Base-by-base conservation (phyloP, 371 early-diverging fungal genomes). In the Actinomortierella wolfii region DNA sequence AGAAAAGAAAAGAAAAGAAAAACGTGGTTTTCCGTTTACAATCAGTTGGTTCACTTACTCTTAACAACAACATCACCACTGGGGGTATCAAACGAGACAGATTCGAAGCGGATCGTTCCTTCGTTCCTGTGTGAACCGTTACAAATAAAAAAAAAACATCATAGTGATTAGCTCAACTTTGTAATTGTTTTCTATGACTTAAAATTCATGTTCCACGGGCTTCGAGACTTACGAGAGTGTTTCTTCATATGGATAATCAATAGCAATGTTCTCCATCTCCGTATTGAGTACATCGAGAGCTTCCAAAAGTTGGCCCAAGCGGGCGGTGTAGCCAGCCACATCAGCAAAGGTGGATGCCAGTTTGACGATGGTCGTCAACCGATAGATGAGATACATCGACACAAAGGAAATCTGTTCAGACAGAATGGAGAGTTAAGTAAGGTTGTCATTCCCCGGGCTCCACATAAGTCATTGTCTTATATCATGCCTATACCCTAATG, bases 311-410 rank as follows among this genome's bases (percentile, higher is more conserved):
- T 91, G 91, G n/a, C 83, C 87, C 6, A 96, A 79, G 79, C 97
- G 95, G n/a, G 91, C 84, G 2, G 89, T 83, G 68, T 90, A 93
- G 5, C 97, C 95, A 24, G 92, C 91, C 25, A 94, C 61, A 47
- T 92, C 90, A 0, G 94, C 86, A 46, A 92, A 64, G 57, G 81
- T 81, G 26, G 75, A 76, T 1, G 87, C 80, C 66, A 87, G 86
- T 51, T 88, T 81, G 51, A 92, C 92, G 20, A 95, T 87, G 2
- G 83, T 83, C 0, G 93, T 87, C 62, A 92, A 91, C 34, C 81
- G 81, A 68, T 70, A 90, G 1, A 90, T 85, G 50, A 92, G 71
- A 45, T 93, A 91, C 81, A 92, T 83, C 44, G 88, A 84, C n/a
- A 92, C 82, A 64, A 93, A 93, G 0, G 92, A 81, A 46, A 82